These are phyloP conservation scores for Grosmannia penicillata DNA, from an alignment of 2,329 filamentous ascomycete genomes.

Conservation along the genomic window DNA sequence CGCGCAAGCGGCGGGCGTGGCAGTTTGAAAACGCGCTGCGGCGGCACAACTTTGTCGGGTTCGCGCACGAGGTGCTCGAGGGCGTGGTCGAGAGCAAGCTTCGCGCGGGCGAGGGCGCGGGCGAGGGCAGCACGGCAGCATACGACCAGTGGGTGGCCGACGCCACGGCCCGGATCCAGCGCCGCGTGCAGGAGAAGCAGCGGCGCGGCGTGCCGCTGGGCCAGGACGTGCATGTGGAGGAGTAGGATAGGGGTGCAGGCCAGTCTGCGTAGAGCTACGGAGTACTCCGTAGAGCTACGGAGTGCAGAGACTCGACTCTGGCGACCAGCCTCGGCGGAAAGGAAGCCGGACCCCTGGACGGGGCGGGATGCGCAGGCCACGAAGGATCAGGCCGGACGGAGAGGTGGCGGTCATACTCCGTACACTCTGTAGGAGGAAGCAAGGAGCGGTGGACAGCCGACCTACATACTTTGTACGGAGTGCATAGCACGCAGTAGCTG, in stretches of 20 bases:
- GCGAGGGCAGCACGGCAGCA: slow-evolving; percentile 23
- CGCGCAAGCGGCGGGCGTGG: slow-evolving; percentile 75
- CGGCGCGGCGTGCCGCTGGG: slow-evolving; percentile 9
- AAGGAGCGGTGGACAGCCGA: too few species aligned
- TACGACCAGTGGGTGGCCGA: slow-evolving; percentile 64
- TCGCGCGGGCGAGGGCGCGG: slow-evolving; percentile 31
- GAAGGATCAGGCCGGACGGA: too few species aligned
- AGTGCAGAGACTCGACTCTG: too few species aligned
- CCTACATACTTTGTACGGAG: too few species aligned
- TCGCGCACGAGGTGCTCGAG: slow-evolving; percentile 81
- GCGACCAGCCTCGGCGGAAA: too few species aligned
- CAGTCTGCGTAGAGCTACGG: too few species aligned
- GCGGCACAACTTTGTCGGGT: slow-evolving; percentile 91
- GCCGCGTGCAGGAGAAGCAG: slow-evolving; percentile 18
- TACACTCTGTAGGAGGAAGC: too few species aligned
- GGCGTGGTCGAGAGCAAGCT: slow-evolving; percentile 67
- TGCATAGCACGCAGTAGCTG: too few species aligned
- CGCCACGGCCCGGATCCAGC: slow-evolving; percentile 20
- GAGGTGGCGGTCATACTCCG: too few species aligned
- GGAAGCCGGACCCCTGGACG: too few species aligned
- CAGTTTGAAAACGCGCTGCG: slow-evolving; percentile 88
- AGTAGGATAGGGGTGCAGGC: neutral
- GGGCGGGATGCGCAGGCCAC: too few species aligned
- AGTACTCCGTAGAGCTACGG: too few species aligned
- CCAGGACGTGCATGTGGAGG: slow-evolving; percentile 18